These are phyloP conservation scores for Apiotrichum akiyoshidainum DNA, from an alignment of 1,284 basidiomycete genomes.

Conservation along the genomic window DNA sequence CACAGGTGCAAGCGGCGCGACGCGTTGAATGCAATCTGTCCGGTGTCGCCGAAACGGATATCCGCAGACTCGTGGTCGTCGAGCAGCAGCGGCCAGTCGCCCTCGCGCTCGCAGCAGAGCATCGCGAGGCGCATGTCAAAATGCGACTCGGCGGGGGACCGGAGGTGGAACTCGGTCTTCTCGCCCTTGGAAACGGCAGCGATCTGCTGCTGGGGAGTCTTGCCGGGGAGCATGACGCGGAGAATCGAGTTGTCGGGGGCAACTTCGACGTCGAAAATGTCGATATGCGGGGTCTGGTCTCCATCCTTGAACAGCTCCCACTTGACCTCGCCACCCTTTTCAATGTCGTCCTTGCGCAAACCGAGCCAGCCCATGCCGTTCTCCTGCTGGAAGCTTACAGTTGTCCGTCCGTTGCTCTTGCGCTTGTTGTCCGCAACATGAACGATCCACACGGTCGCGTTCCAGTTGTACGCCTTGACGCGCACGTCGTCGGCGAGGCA, in stretches of 20 bases:
- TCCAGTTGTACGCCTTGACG: conserved; percentile 41
- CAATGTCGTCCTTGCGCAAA: conserved; percentile 14
- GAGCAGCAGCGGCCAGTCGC: conserved; percentile 48
- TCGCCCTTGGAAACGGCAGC: conserved; percentile 6
- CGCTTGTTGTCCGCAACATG: conserved; percentile 14
- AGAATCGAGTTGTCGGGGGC: conserved; percentile 34
- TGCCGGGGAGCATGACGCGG: conserved; percentile 35
- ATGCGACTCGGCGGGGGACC: conserved; percentile 9
- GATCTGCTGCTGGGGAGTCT: conserved; percentile 25
- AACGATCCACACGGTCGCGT: conserved; percentile 36
- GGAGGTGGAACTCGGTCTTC: conserved; percentile 17
- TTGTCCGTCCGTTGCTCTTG: conserved; percentile 21
- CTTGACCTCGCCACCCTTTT: conserved; percentile 22
- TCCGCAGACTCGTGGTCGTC: conserved; percentile 49
- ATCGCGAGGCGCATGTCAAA: conserved; percentile 47
- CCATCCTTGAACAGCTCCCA: conserved; percentile 29
- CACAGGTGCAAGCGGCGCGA: conserved; percentile 42
- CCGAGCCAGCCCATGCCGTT: conserved; percentile 42
- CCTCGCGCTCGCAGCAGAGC: conserved; percentile 45
- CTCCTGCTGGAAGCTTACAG: conserved; percentile 37
- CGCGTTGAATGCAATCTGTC: conserved; percentile 46
- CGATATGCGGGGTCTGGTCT: conserved; percentile 15
- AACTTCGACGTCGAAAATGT: conserved; percentile 41
- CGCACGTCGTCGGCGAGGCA: conserved; percentile 34
- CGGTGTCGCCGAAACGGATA: conserved; percentile 43